phyloP scores from a whole-genome alignment of 495 filamentous ascomycete genomes.

The Polyplosphaeria fusca region DNA sequence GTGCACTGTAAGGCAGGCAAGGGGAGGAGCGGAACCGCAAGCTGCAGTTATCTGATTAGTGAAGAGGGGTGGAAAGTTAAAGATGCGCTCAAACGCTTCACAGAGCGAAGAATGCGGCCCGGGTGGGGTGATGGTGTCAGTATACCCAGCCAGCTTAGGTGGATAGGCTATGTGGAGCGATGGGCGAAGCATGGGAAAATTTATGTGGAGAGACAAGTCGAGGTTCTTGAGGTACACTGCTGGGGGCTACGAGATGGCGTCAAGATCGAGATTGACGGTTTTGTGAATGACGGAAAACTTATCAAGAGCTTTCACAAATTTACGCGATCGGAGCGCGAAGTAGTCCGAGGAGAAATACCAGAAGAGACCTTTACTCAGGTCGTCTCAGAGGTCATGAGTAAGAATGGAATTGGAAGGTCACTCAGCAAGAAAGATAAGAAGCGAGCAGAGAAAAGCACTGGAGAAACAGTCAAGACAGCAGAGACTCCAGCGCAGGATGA shows the following conservation, averaged over 20 bases:
- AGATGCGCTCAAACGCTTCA: conserved; percentile 79
- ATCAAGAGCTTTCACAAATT: conserved; percentile 85
- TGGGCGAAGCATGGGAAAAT: conserved; percentile 74
- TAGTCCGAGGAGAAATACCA: conserved; percentile 48
- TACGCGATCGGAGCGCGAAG: conserved; percentile 64
- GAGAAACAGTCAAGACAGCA: not conserved
- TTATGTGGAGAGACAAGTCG: conserved; percentile 79
- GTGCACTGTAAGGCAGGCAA: conserved; percentile 98
- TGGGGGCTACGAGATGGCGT: conserved; percentile 89
- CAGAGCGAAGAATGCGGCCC: conserved; percentile 79
- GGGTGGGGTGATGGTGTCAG: conserved; percentile 88
- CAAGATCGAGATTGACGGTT: conserved; percentile 82
- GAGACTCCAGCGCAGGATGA: not conserved
- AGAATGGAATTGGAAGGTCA: conserved; percentile 18
- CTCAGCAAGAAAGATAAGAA: conserved; percentile 6
- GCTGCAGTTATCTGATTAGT: conserved; percentile 82
- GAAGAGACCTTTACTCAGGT: conserved; percentile 50
- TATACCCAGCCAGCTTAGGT: conserved; percentile 86
- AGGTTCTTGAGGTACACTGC: conserved; percentile 83
- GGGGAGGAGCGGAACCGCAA: conserved; percentile 85
- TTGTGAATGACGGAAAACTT: conserved; percentile 77
- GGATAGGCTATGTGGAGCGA: conserved; percentile 83
- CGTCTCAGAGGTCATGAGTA: conserved; percentile 46
- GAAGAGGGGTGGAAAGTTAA: conserved; percentile 81
- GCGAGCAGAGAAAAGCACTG: not conserved